Evolutionary conservation across 2,329 filamentous ascomycete species (phyloP), one percentile per base, ranked within the genome.

Genomic region (Paecilomyces sp.): DNA sequence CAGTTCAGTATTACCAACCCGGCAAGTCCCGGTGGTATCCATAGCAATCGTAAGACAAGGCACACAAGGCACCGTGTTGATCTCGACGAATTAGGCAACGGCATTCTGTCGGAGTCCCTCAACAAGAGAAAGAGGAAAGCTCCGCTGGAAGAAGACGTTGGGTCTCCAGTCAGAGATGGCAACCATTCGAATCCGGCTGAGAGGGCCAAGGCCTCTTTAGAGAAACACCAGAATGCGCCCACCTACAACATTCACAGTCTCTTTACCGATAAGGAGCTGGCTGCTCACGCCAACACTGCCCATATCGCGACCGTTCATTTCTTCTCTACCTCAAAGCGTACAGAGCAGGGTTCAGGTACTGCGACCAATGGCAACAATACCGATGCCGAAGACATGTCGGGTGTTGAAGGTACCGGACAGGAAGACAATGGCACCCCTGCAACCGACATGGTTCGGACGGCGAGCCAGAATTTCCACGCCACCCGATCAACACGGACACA

Each of bases 261-360:
- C 15, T 88, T 88, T 68, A 88, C 84, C 2, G 85, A 88, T 62
- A 88, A 87, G 74, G 85, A 88, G 70, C 79, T 88, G 57, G 81
- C 81, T 57, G 77, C 84, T 70, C 83, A 85, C 58, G 85, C 84
- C 61, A 85, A 86, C 65, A 80, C 81, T 54, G 85, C 85, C 2
- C 83, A 85, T 56, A 77, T 83, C 31, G 85, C 84, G 4, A 82
- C 86, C 0, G 79, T 82, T 3, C 77, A 80, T 62, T 80, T 79
- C 72, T 86, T 88, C 70, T 79, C 83, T 58, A 83, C 83, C 59
- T 82, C 82, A n/a, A 76, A 74, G 62, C 73, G 76, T 34, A 67
- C 74, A 7, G 77, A 77, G 56, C 73, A 79, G 36, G 76, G 70
- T 8, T 71, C 69, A 4, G 72, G 70, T n/a, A 70, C 72, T 3